Conservation (phyloP, 225 moss, liverwort and hornwort species). For the Antitrichia curtipendula region DNA sequence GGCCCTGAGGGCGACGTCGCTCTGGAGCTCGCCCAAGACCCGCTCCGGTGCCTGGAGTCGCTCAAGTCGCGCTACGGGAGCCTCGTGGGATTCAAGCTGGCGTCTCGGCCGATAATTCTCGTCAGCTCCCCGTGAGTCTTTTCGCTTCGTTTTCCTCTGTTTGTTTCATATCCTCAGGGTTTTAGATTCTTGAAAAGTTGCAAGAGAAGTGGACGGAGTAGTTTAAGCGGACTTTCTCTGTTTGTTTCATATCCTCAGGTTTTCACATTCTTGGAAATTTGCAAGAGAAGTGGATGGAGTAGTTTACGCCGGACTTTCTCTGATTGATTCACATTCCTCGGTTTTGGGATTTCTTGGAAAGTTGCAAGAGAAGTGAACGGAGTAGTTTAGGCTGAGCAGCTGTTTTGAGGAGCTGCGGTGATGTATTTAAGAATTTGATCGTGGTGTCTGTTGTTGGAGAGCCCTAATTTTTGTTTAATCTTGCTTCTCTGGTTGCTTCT, state of each 20-base stretch:
- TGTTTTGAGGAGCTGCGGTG: background rate
- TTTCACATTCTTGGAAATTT: background rate
- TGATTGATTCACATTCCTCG: background rate
- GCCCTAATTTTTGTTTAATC: background rate
- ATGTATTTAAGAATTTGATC: background rate
- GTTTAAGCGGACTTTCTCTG: no score
- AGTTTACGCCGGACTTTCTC: background rate
- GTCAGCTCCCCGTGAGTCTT: constrained; percentile 52
- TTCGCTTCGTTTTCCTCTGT: background rate
- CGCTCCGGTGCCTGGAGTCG: constrained; percentile 38
- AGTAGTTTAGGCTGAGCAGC: background rate
- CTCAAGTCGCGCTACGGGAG: constrained; percentile 43
- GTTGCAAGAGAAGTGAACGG: background rate
- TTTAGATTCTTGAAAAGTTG: background rate
- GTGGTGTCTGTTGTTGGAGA: background rate
- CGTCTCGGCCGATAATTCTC: constrained; percentile 44
- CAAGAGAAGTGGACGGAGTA: background rate
- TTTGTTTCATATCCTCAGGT: background rate
- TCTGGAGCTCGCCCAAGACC: constrained; percentile 36
- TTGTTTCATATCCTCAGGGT: background rate
- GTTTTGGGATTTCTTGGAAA: background rate
- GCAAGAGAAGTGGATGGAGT: background rate
- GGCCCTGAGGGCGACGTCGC: constrained; percentile 55
- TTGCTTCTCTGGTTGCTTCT: background rate
- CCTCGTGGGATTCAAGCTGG: constrained; percentile 48